Percentiles rank a stretch among this genome's conserved stretches.
phyloP scores from a whole-genome alignment of 495 filamentous ascomycete genomes.

The Podospora pseudocomata region DNA sequence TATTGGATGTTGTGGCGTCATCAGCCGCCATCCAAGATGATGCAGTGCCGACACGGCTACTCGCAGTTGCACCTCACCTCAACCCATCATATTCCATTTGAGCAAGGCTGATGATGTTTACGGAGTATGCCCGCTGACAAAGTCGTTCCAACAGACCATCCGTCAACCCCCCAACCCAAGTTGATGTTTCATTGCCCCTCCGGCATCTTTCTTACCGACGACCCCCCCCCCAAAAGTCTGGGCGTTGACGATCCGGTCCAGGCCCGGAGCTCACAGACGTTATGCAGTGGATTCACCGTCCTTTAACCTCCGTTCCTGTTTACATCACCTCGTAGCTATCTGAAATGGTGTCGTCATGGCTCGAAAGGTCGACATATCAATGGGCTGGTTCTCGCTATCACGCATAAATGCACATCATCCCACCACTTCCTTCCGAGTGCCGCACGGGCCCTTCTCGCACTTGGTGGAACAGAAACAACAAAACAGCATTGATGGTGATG shows the following conservation, averaged over 20 bases:
- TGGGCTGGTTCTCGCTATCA: not conserved
- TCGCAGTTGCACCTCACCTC: not conserved
- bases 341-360: not conserved
- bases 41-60: conserved; percentile 4
- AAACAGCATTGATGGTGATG: not conserved
- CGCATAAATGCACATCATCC: not conserved
- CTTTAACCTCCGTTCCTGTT: not conserved
- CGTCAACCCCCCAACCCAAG: not conserved
- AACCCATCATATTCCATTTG: not conserved
- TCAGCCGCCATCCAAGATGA: not conserved
- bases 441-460: not conserved
- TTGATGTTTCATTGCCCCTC: conserved; percentile 12
- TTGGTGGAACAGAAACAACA: not conserved
- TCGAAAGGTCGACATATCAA: not conserved
- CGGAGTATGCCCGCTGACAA: not conserved
- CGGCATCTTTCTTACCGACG: conserved; percentile 4
- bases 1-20: not conserved
- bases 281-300: not conserved
- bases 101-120: conserved; percentile 1
- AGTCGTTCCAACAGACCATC: not conserved
- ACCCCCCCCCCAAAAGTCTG: conserved; percentile 2
- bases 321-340: not conserved
- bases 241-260: conserved; percentile 6
- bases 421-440: not conserved
- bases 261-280: conserved; percentile 4